phyloP scores from a whole-genome alignment of 2,329 filamentous ascomycete species.

The Aspergillus sp. region DNA sequence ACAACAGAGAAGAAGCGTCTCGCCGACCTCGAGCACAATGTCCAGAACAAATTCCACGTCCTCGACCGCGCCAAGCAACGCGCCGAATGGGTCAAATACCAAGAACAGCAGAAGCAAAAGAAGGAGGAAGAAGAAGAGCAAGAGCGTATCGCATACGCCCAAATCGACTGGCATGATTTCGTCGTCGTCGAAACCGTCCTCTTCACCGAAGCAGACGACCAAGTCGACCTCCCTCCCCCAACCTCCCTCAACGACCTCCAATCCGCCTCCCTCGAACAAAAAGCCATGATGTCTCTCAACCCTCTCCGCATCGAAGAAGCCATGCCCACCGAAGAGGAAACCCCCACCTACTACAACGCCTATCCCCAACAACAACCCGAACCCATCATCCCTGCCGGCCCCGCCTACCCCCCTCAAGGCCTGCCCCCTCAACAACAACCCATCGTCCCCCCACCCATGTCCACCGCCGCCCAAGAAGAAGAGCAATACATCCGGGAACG shows the following conservation, averaged over 20 bases:
- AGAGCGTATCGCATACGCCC: constrained; percentile 73
- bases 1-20: constrained; percentile 73
- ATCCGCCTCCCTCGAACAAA: constrained; percentile 91
- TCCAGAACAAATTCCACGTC: constrained; percentile 76
- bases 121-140: constrained; percentile 86
- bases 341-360: constrained; percentile 56
- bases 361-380: constrained; percentile 45
- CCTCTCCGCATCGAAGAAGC: constrained; percentile 90
- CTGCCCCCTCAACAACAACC: constrained; percentile 35
- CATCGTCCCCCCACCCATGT: constrained; percentile 21
- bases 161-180: constrained; percentile 98
- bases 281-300: constrained; percentile 83
- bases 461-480: constrained; percentile 55
- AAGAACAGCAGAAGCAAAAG: constrained; percentile 81
- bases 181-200: constrained; percentile 92
- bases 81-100: constrained; percentile 82
- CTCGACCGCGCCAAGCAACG: constrained; percentile 79
- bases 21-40: constrained; percentile 71
- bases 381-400: constrained; percentile 25
- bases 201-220: constrained; percentile 86
- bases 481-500: constrained; percentile 64
- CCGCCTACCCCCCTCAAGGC: constrained; percentile 35
- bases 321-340: constrained; percentile 74
- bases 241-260: constrained; percentile 89
- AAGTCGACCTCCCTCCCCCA: constrained; percentile 81